These are phyloP conservation scores for Phytopythium aichiense DNA, from an alignment of 352 stramenopile species.

Conservation along the genomic window DNA sequence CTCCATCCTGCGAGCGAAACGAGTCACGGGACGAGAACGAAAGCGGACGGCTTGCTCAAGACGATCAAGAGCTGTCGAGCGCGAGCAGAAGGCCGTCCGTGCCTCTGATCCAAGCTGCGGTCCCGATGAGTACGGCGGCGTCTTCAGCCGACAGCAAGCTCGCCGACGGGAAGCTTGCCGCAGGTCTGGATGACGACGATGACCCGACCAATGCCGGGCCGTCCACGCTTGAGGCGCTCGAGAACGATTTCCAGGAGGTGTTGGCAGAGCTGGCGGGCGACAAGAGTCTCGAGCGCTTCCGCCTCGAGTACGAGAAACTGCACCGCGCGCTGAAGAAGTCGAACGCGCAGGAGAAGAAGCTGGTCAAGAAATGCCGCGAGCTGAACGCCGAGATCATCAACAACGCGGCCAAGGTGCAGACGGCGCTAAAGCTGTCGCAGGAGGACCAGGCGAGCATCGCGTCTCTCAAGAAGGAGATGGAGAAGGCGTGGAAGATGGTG, in stretches of 20 bases:
- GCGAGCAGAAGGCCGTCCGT: not conserved
- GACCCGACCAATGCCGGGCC: constrained; percentile 7
- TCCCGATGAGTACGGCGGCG: not conserved
- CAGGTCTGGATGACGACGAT: constrained; percentile 28
- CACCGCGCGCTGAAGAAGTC: constrained; percentile 92
- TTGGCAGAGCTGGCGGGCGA: constrained; percentile 89
- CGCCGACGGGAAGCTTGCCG: constrained; percentile 31
- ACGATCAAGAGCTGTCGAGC: not conserved
- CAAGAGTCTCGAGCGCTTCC: constrained; percentile 92
- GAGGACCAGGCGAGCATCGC: constrained; percentile 92
- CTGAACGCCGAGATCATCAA: constrained; percentile 95
- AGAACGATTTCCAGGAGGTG: constrained; percentile 94
- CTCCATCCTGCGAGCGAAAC: not conserved
- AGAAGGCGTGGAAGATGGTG: constrained; percentile 94
- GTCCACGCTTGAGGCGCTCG: constrained; percentile 80
- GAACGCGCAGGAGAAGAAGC: constrained; percentile 93
- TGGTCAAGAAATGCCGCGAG: constrained; percentile 95
- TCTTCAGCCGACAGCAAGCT: constrained; percentile 34
- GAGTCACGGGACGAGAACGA: not conserved
- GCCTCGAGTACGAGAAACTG: constrained; percentile 95
- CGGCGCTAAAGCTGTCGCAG: constrained; percentile 92
- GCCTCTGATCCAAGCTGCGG: not conserved
- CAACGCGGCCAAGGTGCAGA: constrained; percentile 95
- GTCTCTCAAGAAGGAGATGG: constrained; percentile 95
- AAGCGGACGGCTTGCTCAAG: not conserved